A percentile compares a stretch with the other conserved stretches of the same genome.
These are phyloP conservation scores for Xylaria curta DNA, from an alignment of 495 filamentous ascomycete genomes.

Conservation along the genomic window DNA sequence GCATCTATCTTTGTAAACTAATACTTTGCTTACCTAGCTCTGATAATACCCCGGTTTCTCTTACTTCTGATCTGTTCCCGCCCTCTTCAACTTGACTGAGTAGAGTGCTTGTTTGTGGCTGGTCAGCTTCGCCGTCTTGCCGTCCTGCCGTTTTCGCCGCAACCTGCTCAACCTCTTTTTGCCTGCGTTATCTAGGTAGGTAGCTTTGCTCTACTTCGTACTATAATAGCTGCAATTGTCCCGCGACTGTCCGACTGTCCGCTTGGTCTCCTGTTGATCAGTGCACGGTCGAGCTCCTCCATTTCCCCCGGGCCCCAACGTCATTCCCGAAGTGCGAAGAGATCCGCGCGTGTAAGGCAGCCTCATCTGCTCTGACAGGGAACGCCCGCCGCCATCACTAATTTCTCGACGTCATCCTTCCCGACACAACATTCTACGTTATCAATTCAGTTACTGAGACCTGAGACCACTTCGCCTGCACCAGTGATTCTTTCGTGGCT, in stretches of 20 bases:
- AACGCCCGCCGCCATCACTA: slow-evolving; percentile 8
- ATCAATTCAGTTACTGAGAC: not conserved
- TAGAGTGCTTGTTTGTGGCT: not conserved
- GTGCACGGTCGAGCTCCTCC: not conserved
- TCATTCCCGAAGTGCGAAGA: slow-evolving; percentile 14
- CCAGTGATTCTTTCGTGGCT: slow-evolving; percentile 8
- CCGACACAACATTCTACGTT: slow-evolving; percentile 2
- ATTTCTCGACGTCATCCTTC: slow-evolving; percentile 22
- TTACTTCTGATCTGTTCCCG: slow-evolving; percentile 5
- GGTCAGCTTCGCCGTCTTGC: slow-evolving; percentile 8
- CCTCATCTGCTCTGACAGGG: slow-evolving; percentile 23
- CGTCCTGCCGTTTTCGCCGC: slow-evolving; percentile 1
- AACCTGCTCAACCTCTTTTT: not conserved
- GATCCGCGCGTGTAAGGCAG: slow-evolving; percentile 2
- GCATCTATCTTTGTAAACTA: not conserved
- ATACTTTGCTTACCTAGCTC: slow-evolving; percentile 4
- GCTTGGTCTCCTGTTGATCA: not conserved
- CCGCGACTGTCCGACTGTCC: not conserved
- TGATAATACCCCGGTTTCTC: slow-evolving; percentile 10
- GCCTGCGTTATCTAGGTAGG: not conserved
- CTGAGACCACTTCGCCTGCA: not conserved
- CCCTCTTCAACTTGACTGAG: not conserved
- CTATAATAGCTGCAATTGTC: slow-evolving; percentile 1
- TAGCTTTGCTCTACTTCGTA: not conserved
- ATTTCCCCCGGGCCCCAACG: slow-evolving; percentile 4